Evolutionary conservation across 2,329 filamentous ascomycete species (phyloP).

Genomic region (Cercospora sp.): DNA sequence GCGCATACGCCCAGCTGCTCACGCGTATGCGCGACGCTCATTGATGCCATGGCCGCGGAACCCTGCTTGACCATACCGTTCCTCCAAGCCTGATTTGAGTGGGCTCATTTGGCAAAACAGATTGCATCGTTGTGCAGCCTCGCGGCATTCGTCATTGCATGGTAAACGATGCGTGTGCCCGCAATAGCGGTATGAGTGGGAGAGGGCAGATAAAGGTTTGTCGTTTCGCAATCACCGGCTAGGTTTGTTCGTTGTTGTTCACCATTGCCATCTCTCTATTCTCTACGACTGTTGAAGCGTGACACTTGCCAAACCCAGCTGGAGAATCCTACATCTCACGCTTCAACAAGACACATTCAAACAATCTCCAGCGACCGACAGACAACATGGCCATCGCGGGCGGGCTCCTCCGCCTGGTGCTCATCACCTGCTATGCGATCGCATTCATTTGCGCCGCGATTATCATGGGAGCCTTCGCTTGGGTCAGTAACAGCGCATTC

Average conservation of each 20-base stretch:
- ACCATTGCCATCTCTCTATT: not conserved
- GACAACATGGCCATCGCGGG: conserved; percentile 15
- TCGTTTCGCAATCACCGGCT: not conserved
- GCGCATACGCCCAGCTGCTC: not conserved
- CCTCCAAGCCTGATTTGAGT: not conserved
- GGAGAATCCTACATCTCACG: not conserved
- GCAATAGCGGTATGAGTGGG: not conserved
- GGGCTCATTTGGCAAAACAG: not conserved
- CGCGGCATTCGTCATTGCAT: conserved; percentile 5
- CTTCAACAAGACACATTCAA: not conserved
- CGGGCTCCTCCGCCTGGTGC: conserved; percentile 16
- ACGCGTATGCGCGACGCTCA: not conserved
- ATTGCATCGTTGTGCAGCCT: not conserved
- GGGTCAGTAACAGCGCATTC: not conserved
- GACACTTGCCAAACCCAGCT: not conserved
- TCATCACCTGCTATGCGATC: conserved; percentile 16
- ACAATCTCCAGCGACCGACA: not conserved
- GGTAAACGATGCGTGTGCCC: not conserved
- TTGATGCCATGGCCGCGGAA: conserved; percentile 1
- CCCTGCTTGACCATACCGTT: not conserved
- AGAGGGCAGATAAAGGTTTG: not conserved
- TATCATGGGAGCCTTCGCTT: conserved; percentile 21
- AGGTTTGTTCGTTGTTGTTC: not conserved
- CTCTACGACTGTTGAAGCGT: not conserved
- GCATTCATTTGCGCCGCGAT: conserved; percentile 13